Base-by-base conservation (phyloP, 176 grass and related monocot genomes). In the Lolium rigidum region DNA sequence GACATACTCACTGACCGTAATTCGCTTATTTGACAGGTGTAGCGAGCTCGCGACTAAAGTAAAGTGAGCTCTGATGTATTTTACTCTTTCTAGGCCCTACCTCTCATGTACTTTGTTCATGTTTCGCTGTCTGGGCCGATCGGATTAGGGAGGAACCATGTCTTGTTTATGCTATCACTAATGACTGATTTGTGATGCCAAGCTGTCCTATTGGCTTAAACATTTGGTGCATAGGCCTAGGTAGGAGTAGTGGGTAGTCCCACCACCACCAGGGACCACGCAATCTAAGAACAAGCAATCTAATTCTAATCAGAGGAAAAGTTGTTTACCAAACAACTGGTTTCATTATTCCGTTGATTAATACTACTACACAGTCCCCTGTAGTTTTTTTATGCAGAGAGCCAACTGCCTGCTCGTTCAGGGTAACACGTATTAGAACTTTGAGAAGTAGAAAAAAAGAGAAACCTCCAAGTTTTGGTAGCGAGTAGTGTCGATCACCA, bases 201-300 rank as follows among this genome's bases (percentile, higher is more conserved):
- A 64, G 18, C 47, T 83, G 39, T 76, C 70, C 25, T 57, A 8
- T 3, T 72, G 44, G 79, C 55, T 47, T 63, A 22, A 70, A 62
- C 56, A 72, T 79, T 71, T 78, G 41, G 39, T 78, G 28, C 66
- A 43, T 25, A 70, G 31, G 31, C 13, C 11, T 68, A 70, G 39
- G 17, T n/a, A 41, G 39, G 2, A 6, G 35, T 2, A n/a, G 9
- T 44, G 2, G 37, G 70, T 79, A 46, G 75, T 10, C 28, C 18
- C 5, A 55, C 61, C 18, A 28, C 31, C 31, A 35, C 31, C 1
- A 35, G 31, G 88, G 79, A 22, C 84, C 79, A 86, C 56, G 79
- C 84, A 86, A 90, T 90, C 83, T 86, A 86, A 75, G 76, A 57
- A 56, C 74, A 41, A 20, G 74, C 18, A 8, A 54, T 89, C 60